Evolutionary conservation across 768 basidiomycete species (phyloP).

Genomic region (Podaxis sp.): DNA sequence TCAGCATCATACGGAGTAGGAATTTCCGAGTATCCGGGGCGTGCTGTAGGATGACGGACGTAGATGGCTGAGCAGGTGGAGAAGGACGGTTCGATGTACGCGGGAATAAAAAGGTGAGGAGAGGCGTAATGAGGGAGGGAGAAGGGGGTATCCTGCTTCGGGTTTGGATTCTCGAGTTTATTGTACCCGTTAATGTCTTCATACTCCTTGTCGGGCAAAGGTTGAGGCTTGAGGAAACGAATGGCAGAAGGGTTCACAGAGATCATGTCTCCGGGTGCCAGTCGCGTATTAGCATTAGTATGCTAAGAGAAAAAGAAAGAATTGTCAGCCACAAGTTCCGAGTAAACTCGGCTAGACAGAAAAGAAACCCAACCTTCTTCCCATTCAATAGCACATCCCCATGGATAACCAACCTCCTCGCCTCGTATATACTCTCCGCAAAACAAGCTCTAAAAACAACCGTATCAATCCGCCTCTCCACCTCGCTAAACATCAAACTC

Average conservation of each 20-base stretch:
- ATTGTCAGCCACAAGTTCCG: constrained; percentile 1
- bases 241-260: constrained; percentile 83
- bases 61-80: constrained; percentile 89
- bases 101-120: constrained; percentile 90
- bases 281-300: constrained; percentile 77
- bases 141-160: constrained; percentile 58
- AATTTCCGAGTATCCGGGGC: constrained; percentile 94
- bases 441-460: constrained; percentile 90
- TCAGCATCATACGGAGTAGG: constrained; percentile 96
- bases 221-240: constrained; percentile 54
- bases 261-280: constrained; percentile 94
- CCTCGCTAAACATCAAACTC: constrained; percentile 91
- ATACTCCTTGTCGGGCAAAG: constrained; percentile 29
- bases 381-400: constrained; percentile 91
- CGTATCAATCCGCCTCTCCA: constrained; percentile 94
- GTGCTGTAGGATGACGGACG: constrained; percentile 93
- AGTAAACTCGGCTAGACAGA: not conserved
- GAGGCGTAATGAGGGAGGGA: constrained; percentile 83
- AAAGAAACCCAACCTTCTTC: constrained; percentile 59
- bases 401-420: constrained; percentile 81
- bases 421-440: constrained; percentile 86
- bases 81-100: constrained; percentile 70
- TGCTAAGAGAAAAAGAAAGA: constrained; percentile 49
- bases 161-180: constrained; percentile 8
- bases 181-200: constrained; percentile 34